phyloP scores from a whole-genome alignment of 2,329 filamentous ascomycete species.

The Fusarium praegraminearum region DNA sequence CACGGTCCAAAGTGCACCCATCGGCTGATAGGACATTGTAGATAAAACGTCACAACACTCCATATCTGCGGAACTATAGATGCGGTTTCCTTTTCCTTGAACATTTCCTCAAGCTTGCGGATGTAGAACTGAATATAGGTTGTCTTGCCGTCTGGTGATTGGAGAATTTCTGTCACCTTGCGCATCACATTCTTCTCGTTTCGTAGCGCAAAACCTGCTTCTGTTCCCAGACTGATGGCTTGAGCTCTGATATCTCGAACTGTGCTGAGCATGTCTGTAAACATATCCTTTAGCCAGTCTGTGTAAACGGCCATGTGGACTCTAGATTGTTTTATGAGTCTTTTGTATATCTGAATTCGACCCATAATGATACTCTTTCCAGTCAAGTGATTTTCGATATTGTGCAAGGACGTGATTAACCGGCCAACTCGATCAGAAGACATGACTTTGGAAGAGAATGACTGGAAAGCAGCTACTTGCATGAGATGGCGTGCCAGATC shows the following conservation, averaged over 20 bases:
- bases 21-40: slow-evolving; percentile 73
- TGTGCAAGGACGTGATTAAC: slow-evolving; percentile 77
- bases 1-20: slow-evolving; percentile 83
- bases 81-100: slow-evolving; percentile 65
- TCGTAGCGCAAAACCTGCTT: slow-evolving; percentile 76
- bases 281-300: slow-evolving; percentile 85
- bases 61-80: slow-evolving; percentile 86
- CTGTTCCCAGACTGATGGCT: slow-evolving; percentile 79
- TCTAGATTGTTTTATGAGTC: slow-evolving; percentile 78
- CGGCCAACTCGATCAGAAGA: slow-evolving; percentile 76
- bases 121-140: slow-evolving; percentile 78
- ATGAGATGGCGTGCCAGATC: slow-evolving; percentile 82
- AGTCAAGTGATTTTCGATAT: slow-evolving; percentile 77
- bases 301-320: slow-evolving; percentile 76
- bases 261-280: slow-evolving; percentile 83
- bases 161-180: slow-evolving; percentile 73
- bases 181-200: slow-evolving; percentile 75
- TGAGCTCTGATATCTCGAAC: slow-evolving; percentile 80
- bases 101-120: slow-evolving; percentile 75
- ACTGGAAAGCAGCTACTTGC: slow-evolving; percentile 83
- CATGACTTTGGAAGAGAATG: slow-evolving; percentile 80
- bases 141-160: slow-evolving; percentile 62
- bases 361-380: slow-evolving; percentile 86
- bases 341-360: slow-evolving; percentile 82
- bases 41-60: slow-evolving; percentile 83